Evolutionary conservation across 2,329 filamentous ascomycete species (phyloP), one percentile per base, ranked within the genome.

Genomic region (Bipolaris sorokiniana): DNA sequence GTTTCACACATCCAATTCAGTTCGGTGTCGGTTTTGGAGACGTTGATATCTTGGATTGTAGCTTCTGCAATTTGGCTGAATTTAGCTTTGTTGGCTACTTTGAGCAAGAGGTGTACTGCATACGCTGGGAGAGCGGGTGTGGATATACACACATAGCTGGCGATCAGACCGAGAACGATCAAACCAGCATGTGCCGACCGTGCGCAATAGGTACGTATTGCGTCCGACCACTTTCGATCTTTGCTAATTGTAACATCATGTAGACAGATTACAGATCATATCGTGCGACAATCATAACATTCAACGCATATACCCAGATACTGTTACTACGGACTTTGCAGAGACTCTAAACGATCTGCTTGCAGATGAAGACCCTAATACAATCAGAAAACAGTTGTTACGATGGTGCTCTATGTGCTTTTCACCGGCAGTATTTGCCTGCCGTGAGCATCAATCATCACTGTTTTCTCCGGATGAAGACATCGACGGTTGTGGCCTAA

Each of bases 21-120:
- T 80, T 81, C 52, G 54, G 64, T 22, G 38, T 36, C 52, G 54
- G 64, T 23, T 36, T 31, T 6, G 15, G 41, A 3, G 10, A 40
- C 0, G 54, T 40, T 1, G 28, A 31, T 9, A 13, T 4, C 28
- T 31, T 31, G 28, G 54, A 61, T 22, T 82, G 80, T 61, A 72
- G 77, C 56, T 83, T 78, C 68, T 82, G 80, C 57, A 58, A 72
- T 2, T 65, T 78, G 13, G 72, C 76, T 11, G 49, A 65, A 0
- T 81, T 80, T 44, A 75, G 77, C 1, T 69, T 82, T 7, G 52
- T 77, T 0, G 80, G 80, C 1, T 66, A 77, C 3, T 76, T 73
- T 1, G 66, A 71, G 48, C 61, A 62, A 16, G 60, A 71, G 31
- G 70, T 78, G 0, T 66, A 76, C 44, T 72, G 79, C 1, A 67